Conservation (phyloP, 306 rosid genomes). For the Vigna trinervia region DNA sequence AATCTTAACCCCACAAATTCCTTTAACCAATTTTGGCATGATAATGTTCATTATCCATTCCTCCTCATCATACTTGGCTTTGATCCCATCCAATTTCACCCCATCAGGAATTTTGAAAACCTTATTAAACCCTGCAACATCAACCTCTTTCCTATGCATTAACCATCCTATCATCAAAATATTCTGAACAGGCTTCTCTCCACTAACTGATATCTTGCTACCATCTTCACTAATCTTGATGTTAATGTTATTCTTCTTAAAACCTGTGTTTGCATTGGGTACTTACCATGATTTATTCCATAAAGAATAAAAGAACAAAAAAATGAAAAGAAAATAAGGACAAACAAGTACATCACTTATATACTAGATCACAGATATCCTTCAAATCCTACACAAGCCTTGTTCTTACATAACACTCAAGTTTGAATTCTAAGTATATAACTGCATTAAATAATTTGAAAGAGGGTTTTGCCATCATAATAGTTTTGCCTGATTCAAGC, state of each 20-base stretch:
- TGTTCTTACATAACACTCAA: not conserved
- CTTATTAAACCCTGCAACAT: slow-evolving; percentile 57
- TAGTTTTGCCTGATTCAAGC: not conserved
- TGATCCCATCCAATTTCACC: slow-evolving; percentile 67
- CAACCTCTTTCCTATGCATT: slow-evolving; percentile 62
- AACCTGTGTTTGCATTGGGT: slow-evolving; percentile 61
- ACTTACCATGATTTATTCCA: not conserved
- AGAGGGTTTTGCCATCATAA: not conserved
- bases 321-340: not conserved
- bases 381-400: not conserved
- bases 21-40: slow-evolving; percentile 73
- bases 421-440: not conserved
- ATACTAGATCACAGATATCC: not conserved
- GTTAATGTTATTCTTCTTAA: slow-evolving; percentile 55
- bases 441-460: not conserved
- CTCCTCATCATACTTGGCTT: slow-evolving; percentile 63
- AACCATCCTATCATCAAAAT: slow-evolving; percentile 65
- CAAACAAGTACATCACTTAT: not conserved
- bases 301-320: not conserved
- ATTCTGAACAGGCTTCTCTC: slow-evolving; percentile 71
- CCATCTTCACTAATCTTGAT: slow-evolving; percentile 80
- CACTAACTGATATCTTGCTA: slow-evolving; percentile 55
- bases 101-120: slow-evolving; percentile 70
- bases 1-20: slow-evolving; percentile 52
- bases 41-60: slow-evolving; percentile 58